Evolutionary conservation across 192 early-diverging fungal genomes (phyloP).

Genomic region (Linnemannia hyalina): DNA sequence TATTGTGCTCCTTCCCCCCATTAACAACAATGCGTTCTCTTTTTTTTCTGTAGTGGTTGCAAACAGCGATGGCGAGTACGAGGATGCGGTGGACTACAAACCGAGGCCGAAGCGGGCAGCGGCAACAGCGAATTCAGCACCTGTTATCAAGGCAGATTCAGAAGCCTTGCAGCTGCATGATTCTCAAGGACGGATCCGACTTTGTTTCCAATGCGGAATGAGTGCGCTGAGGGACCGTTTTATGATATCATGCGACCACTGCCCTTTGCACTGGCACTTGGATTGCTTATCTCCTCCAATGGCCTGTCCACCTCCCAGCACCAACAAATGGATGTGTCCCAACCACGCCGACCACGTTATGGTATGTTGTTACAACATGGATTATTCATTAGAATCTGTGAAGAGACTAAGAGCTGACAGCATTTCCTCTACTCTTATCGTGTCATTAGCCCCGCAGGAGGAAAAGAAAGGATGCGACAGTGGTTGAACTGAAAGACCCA

Average conservation of each 20-base stretch:
- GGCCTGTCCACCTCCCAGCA: slow-evolving; percentile 57
- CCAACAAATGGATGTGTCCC: slow-evolving; percentile 70
- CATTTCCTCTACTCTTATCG: background rate
- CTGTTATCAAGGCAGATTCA: slow-evolving; percentile 12
- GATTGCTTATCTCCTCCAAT: slow-evolving; percentile 67
- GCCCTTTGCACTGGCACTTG: slow-evolving; percentile 66
- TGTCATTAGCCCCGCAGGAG: slow-evolving; percentile 48
- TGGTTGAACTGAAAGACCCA: slow-evolving; percentile 37
- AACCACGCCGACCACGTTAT: slow-evolving; percentile 60
- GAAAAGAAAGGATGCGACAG: slow-evolving; percentile 42
- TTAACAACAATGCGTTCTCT: background rate
- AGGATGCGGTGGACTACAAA: slow-evolving; percentile 54
- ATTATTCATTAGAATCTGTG: background rate
- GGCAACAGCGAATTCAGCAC: slow-evolving; percentile 4
- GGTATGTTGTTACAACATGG: slow-evolving; percentile 32
- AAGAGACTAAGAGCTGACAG: background rate
- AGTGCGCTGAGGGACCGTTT: slow-evolving; percentile 47
- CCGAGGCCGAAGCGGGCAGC: slow-evolving; percentile 10
- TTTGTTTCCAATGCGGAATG: slow-evolving; percentile 60
- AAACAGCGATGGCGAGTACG: slow-evolving; percentile 60
- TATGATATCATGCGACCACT: slow-evolving; percentile 67
- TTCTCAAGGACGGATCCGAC: slow-evolving; percentile 44
- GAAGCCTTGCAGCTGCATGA: slow-evolving; percentile 55
- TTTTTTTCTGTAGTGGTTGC: slow-evolving; percentile 42
- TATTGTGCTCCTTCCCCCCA: background rate